phyloP scores from a whole-genome alignment of 140 eudicot genomes.

The Stevia rebaudiana region DNA sequence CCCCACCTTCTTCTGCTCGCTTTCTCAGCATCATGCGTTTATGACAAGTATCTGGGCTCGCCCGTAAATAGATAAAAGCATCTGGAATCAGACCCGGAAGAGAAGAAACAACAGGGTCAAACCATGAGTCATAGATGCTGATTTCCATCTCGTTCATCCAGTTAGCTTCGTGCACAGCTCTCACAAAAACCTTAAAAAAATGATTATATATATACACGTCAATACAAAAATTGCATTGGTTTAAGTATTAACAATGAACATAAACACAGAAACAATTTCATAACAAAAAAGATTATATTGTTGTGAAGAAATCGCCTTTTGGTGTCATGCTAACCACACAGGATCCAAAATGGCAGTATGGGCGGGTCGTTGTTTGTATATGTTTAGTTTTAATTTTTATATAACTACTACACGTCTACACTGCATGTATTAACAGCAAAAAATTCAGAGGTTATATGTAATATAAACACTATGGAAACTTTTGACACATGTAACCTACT shows the following conservation, averaged over 20 bases:
- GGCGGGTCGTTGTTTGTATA: neutral
- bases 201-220: neutral
- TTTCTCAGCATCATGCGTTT: conserved; percentile 80
- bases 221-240: neutral
- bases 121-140: conserved; percentile 94
- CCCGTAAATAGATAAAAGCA: conserved; percentile 85
- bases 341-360: neutral
- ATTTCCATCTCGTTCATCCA: conserved; percentile 99
- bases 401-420: too few relatives aligned
- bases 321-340: neutral
- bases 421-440: too few relatives aligned
- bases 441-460: too few relatives aligned
- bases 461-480: neutral
- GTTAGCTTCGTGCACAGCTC: conserved; percentile 97
- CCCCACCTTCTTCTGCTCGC: conserved; percentile 88
- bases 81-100: conserved; percentile 94
- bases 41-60: conserved; percentile 94
- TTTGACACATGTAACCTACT: neutral
- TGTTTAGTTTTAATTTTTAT: too few relatives aligned
- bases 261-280: neutral
- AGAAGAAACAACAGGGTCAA: conserved; percentile 89
- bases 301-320: neutral
- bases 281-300: neutral
- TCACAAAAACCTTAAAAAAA: conserved; percentile 68
- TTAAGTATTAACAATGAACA: neutral